These are phyloP conservation scores for Cucurbita moschata DNA, from an alignment of 306 rosid genomes.

Conservation along the genomic window DNA sequence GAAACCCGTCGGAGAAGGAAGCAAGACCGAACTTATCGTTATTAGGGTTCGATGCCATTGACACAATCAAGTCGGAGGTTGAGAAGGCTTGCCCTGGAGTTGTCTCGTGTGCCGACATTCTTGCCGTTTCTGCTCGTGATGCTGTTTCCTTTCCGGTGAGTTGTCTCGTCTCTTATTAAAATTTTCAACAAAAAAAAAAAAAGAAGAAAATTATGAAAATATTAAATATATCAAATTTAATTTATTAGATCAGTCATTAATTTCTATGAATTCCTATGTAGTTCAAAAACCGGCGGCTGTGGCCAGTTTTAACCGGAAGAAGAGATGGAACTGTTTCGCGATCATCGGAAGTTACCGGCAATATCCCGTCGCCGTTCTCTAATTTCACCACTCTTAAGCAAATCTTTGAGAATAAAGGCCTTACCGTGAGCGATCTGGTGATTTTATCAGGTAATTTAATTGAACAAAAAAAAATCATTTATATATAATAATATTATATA, in stretches of 20 bases:
- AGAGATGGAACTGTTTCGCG: slow-evolving; percentile 27
- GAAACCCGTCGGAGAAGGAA: slow-evolving; percentile 14
- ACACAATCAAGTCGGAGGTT: slow-evolving; percentile 17
- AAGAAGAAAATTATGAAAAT: background rate
- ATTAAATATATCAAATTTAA: background rate
- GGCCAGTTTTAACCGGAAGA: slow-evolving; percentile 24
- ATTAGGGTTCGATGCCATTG: slow-evolving; percentile 23
- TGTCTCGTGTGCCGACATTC: slow-evolving; percentile 30
- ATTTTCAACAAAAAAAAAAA: background rate
- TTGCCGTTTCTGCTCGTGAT: slow-evolving; percentile 23
- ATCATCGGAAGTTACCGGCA: slow-evolving; percentile 12
- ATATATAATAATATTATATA: background rate
- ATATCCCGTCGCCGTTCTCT: slow-evolving; percentile 22
- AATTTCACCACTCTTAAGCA: slow-evolving; percentile 15
- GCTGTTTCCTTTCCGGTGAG: slow-evolving; percentile 21
- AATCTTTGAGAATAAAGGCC: slow-evolving; percentile 12
- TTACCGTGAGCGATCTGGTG: slow-evolving; percentile 16
- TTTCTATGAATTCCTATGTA: background rate
- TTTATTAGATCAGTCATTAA: background rate
- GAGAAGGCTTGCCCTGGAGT: slow-evolving; percentile 11
- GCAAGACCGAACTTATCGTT: slow-evolving; percentile 16
- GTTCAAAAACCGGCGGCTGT: slow-evolving; percentile 6
- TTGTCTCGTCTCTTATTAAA: background rate
- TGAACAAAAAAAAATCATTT: background rate
- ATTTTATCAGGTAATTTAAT: slow-evolving; percentile 22